A percentile compares a stretch with the other conserved stretches of the same genome.
phyloP scores from a whole-genome alignment of 2,329 filamentous ascomycete genomes.

The Colletotrichum gloeosporioides region DNA sequence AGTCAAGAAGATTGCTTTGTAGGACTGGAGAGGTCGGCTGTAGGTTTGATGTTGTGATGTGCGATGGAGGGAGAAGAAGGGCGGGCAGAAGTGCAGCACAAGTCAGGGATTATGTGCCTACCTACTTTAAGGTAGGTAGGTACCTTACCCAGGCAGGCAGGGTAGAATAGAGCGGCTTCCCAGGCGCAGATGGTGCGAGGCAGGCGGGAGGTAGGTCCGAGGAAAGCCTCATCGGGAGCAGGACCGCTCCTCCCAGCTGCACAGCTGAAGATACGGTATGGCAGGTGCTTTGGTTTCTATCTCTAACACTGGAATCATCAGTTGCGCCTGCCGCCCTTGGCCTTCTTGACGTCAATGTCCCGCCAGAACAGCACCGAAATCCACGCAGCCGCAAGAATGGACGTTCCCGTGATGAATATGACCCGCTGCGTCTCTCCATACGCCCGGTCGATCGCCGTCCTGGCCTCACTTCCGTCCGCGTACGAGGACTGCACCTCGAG shows the following conservation, averaged over 20 bases:
- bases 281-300: neutral
- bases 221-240: neutral
- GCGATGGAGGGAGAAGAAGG: neutral
- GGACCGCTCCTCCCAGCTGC: neutral
- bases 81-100: neutral
- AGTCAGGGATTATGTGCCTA: neutral
- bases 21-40: neutral
- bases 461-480: slow-evolving; percentile 39
- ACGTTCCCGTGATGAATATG: slow-evolving; percentile 38
- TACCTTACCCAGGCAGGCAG: neutral
- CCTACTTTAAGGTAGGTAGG: too few relatives aligned
- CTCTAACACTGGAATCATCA: neutral
- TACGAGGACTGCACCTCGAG: slow-evolving; percentile 42
- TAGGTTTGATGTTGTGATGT: neutral
- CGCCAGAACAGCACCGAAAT: slow-evolving; percentile 33
- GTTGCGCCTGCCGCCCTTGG: neutral
- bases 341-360: slow-evolving; percentile 31
- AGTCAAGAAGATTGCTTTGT: neutral
- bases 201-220: neutral
- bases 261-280: neutral
- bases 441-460: slow-evolving; percentile 43
- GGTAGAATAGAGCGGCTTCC: neutral
- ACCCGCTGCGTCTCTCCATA: slow-evolving; percentile 46
- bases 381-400: slow-evolving; percentile 30
- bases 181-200: neutral